phyloP scores from a whole-genome alignment of 352 stramenopile species.

The Phytophthora podocarpi region DNA sequence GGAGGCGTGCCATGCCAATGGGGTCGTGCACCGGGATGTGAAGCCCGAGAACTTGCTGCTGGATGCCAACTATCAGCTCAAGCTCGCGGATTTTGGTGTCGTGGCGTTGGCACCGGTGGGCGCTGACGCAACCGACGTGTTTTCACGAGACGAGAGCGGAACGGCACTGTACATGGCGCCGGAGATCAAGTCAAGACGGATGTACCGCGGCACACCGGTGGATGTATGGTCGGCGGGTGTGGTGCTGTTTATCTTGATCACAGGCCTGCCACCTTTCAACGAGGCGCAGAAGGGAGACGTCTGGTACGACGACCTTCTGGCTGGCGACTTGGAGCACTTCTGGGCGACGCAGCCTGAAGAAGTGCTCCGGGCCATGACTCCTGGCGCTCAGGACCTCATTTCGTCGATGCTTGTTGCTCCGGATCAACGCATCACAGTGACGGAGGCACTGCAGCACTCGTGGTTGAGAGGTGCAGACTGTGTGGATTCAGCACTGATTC shows the following conservation, averaged over 20 bases:
- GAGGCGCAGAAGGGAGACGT: slow-evolving; percentile 68
- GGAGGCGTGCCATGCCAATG: slow-evolving; percentile 69
- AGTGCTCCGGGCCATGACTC: slow-evolving; percentile 38
- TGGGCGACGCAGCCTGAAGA: slow-evolving; percentile 56
- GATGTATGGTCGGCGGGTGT: slow-evolving; percentile 91
- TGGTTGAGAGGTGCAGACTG: slow-evolving; percentile 56
- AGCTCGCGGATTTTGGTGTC: slow-evolving; percentile 94
- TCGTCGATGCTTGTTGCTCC: slow-evolving; percentile 68
- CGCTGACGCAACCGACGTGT: slow-evolving; percentile 22
- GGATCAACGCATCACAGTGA: slow-evolving; percentile 61
- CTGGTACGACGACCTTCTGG: slow-evolving; percentile 74
- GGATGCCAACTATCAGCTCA: slow-evolving; percentile 78
- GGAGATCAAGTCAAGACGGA: slow-evolving; percentile 62
- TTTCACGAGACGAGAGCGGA: slow-evolving; percentile 68
- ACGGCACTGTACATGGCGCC: slow-evolving; percentile 90
- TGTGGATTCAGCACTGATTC: slow-evolving; percentile 43
- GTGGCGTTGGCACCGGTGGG: slow-evolving; percentile 61
- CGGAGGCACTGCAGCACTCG: slow-evolving; percentile 59
- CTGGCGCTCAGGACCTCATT: slow-evolving; percentile 75
- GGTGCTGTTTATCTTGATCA: slow-evolving; percentile 92
- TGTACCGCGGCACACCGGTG: slow-evolving; percentile 77
- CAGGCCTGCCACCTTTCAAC: slow-evolving; percentile 89
- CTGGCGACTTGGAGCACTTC: slow-evolving; percentile 56
- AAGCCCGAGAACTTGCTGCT: slow-evolving; percentile 93
- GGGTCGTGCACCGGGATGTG: slow-evolving; percentile 87